Evolutionary conservation across 331 rosid species (phyloP), one percentile per base, ranked within the genome.

Genomic region (Malus hybrid): DNA sequence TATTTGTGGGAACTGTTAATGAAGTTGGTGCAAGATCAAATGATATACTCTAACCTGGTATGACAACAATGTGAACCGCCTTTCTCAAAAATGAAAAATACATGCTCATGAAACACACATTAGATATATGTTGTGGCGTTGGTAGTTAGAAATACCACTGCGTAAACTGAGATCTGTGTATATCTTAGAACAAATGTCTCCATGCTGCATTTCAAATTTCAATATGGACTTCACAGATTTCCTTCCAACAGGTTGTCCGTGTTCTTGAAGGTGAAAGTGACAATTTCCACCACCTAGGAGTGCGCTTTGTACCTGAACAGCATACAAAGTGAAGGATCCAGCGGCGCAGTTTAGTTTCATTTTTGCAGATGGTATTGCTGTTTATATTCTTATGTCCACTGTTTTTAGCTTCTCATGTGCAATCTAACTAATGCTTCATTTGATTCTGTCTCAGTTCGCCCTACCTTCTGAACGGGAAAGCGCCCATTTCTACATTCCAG

Each of bases 201-300:
- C 10, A 50, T 28, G 9, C 27, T 69, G 24, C 39, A 48, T 50
- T 33, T 15, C 46, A 42, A 42, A 36, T 36, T 36, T 36, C 10
- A 36, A 7, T 39, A 10, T 39, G 46, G 2, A 39, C 46, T 39
- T 10, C 3, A 13, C 7, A 22, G 52, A 20, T 19, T 12, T 55
- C 3, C 15, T 34, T 20, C 14, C 72, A 69, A 52, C 86, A 90
- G 98, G 90, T 89, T 69, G 97, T 93, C 83, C 89, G 93, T 9
- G 83, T 89, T 81, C 95, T 93, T 19, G 97, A 90, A 87, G 98
- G 95, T 33, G 93, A 85, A 70, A 87, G 76, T 57, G 82, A 74
- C 46, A 82, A 78, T 63, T 87, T 87, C 69, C 86, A 76, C 73
- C 77, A 84, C 22, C 28, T 87, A 50, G 88, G 82, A 61, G 93